phyloP scores from a whole-genome alignment of 2,329 filamentous ascomycete genomes.

The Ophiocordyceps sinensis region DNA sequence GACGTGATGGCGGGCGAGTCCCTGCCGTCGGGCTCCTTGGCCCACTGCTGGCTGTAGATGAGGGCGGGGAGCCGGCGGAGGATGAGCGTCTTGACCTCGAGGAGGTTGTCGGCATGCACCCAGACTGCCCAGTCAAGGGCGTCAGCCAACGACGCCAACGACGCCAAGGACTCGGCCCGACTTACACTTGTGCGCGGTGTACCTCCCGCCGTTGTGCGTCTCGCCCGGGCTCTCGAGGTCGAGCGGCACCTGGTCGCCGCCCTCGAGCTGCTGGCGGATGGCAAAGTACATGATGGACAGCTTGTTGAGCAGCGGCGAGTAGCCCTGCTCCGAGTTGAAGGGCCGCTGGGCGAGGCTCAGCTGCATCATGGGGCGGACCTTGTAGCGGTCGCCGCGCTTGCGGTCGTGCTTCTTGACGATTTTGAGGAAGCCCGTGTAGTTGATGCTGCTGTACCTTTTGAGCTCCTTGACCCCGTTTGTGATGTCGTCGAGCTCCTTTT shows the following conservation, averaged over 20 bases:
- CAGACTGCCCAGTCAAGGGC: constrained; percentile 45
- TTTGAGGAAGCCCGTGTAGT: constrained; percentile 96
- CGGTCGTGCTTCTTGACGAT: constrained; percentile 98
- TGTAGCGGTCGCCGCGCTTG: constrained; percentile 74
- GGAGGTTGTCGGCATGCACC: constrained; percentile 88
- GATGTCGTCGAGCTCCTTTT: constrained; percentile 71
- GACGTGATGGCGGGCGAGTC: constrained; percentile 88
- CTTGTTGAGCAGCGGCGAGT: constrained; percentile 77
- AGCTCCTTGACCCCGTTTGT: constrained; percentile 85
- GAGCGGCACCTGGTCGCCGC: constrained; percentile 25
- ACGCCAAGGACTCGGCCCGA: too few relatives aligned
- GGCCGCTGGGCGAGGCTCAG: constrained; percentile 76
- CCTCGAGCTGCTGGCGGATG: constrained; percentile 69
- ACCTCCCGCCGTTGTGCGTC: constrained; percentile 53
- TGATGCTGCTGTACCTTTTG: constrained; percentile 89
- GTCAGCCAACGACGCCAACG: neutral
- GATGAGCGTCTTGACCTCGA: constrained; percentile 94
- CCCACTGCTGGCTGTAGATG: constrained; percentile 78
- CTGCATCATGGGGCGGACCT: constrained; percentile 81
- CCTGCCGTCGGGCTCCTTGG: constrained; percentile 66
- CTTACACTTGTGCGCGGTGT: constrained; percentile 77
- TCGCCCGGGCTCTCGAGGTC: constrained; percentile 39
- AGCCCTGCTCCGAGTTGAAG: constrained; percentile 85
- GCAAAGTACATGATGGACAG: constrained; percentile 94
- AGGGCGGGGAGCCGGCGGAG: constrained; percentile 80